A percentile compares a stretch with the other conserved stretches of the same genome.
Conservation (phyloP, 345 rosid species). For the Chamaenerion angustifolium region DNA sequence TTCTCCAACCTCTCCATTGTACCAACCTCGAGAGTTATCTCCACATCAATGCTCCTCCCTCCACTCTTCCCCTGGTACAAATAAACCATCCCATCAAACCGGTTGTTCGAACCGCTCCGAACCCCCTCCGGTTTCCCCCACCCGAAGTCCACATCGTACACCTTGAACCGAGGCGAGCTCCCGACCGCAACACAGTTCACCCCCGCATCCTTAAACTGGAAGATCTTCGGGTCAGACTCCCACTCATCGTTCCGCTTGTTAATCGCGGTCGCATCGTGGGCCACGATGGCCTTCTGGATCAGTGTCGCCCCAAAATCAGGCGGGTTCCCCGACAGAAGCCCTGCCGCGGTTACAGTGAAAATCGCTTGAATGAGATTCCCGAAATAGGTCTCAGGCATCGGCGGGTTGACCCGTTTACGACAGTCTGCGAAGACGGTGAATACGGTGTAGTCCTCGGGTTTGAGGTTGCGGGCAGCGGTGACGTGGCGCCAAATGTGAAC, state of each 20-base stretch:
- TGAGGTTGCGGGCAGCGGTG: conserved; percentile 56
- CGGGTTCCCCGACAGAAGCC: conserved; percentile 44
- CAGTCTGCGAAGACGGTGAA: conserved; percentile 86
- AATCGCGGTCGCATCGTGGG: conserved; percentile 58
- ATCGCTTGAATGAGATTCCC: conserved; percentile 88
- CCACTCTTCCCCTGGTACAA: conserved; percentile 83
- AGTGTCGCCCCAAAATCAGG: conserved; percentile 57
- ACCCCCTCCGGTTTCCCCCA: conserved; percentile 81
- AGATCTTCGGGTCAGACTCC: conserved; percentile 70
- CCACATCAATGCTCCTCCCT: conserved; percentile 75
- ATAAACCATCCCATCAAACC: conserved; percentile 95
- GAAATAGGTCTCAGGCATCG: conserved; percentile 72
- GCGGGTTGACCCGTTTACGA: conserved; percentile 69
- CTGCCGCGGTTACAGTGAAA: conserved; percentile 69
- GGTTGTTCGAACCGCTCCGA: conserved; percentile 69
- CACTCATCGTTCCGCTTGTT: conserved; percentile 61
- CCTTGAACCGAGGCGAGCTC: conserved; percentile 89
- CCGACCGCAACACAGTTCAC: conserved; percentile 80
- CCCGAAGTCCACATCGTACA: conserved; percentile 87
- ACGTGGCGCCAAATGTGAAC: conserved; percentile 91
- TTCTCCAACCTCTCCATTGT: conserved; percentile 68
- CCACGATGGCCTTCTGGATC: conserved; percentile 55
- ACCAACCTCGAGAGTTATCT: conserved; percentile 53
- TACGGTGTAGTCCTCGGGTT: conserved; percentile 66
- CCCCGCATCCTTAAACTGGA: conserved; percentile 79